Percentiles rank a stretch among this genome's conserved stretches.
phyloP scores from a whole-genome alignment of 75 land plant genomes.

The Picea sitchensis region DNA sequence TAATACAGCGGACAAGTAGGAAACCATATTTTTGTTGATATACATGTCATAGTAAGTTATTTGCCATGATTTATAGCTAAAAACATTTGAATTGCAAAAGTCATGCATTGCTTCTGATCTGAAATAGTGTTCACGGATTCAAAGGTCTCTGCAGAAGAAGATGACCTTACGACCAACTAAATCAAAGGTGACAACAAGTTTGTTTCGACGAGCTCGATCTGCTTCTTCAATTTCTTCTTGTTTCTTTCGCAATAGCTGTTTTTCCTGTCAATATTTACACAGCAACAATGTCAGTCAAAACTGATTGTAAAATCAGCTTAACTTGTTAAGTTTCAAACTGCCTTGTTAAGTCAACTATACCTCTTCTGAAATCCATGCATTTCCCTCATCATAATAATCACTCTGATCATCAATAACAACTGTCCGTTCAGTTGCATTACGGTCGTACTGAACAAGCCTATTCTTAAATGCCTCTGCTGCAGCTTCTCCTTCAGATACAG shows the following conservation, averaged over 20 bases:
- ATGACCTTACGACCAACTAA: slow-evolving; percentile 91
- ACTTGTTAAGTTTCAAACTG: background rate
- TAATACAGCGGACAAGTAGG: background rate
- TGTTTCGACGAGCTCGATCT: slow-evolving; percentile 52
- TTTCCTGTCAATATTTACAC: slow-evolving; percentile 48
- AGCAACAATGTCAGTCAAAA: background rate
- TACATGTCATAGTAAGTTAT: background rate
- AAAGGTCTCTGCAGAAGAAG: background rate
- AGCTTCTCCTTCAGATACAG: slow-evolving; percentile 72
- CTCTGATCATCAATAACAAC: slow-evolving; percentile 97
- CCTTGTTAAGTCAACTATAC: slow-evolving; percentile 19
- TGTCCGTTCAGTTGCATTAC: slow-evolving; percentile 80
- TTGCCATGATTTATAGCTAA: background rate
- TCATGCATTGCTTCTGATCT: too few species aligned
- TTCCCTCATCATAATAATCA: slow-evolving; percentile 91
- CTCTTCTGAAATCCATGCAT: slow-evolving; percentile 81
- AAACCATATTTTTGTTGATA: background rate
- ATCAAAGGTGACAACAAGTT: slow-evolving; percentile 80
- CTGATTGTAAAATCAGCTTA: too few species aligned
- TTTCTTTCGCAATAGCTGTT: slow-evolving; percentile 65
- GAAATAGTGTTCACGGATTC: background rate
- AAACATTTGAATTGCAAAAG: background rate
- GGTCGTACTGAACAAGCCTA: slow-evolving; percentile 87
- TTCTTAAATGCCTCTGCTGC: slow-evolving; percentile 87
- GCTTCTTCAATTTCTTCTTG: slow-evolving; percentile 66